A percentile compares a stretch with the other conserved stretches of the same genome.
Conservation (phyloP, 2,329 filamentous ascomycete species). For the Arthrobotrys iridis region DNA sequence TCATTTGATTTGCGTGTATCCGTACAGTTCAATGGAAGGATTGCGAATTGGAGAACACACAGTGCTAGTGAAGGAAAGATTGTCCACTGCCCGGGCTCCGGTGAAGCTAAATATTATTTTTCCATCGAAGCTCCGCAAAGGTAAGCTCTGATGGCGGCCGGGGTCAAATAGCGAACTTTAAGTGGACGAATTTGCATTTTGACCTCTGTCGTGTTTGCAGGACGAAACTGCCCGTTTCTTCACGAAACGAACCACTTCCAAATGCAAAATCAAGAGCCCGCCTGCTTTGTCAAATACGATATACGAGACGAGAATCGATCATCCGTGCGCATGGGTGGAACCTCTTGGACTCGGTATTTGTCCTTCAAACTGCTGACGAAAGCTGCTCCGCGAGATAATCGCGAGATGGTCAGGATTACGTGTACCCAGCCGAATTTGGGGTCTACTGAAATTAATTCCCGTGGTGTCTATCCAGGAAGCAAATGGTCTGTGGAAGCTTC, state of each 20-base stretch:
- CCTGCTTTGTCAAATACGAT: conserved; percentile 15
- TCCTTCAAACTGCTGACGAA: conserved; percentile 20
- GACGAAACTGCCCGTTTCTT: conserved; percentile 32
- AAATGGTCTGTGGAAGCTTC: conserved; percentile 4
- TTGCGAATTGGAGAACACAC: not conserved
- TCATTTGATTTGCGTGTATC: not conserved
- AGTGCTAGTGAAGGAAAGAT: not conserved
- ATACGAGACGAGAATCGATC: conserved; percentile 23
- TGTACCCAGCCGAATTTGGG: not conserved
- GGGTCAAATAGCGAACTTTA: not conserved
- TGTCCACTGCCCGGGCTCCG: not conserved
- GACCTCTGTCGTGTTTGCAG: conserved; percentile 1
- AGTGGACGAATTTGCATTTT: conserved; percentile 1
- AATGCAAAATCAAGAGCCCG: too few relatives aligned
- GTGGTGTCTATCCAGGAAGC: not conserved
- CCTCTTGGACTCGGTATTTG: not conserved
- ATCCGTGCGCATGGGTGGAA: not conserved
- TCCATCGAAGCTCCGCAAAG: not conserved
- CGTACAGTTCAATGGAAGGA: too few relatives aligned
- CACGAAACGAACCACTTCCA: conserved; percentile 3
- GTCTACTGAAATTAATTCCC: conserved; percentile 29
- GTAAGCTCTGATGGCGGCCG: not conserved
- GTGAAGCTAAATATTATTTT: conserved; percentile 17
- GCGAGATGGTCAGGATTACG: conserved; percentile 21
- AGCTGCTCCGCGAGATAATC: not conserved